Evolutionary conservation across 495 filamentous ascomycete genomes (phyloP), one percentile per base, ranked within the genome.

Genomic region (Amphirosellinia nigrospora): DNA sequence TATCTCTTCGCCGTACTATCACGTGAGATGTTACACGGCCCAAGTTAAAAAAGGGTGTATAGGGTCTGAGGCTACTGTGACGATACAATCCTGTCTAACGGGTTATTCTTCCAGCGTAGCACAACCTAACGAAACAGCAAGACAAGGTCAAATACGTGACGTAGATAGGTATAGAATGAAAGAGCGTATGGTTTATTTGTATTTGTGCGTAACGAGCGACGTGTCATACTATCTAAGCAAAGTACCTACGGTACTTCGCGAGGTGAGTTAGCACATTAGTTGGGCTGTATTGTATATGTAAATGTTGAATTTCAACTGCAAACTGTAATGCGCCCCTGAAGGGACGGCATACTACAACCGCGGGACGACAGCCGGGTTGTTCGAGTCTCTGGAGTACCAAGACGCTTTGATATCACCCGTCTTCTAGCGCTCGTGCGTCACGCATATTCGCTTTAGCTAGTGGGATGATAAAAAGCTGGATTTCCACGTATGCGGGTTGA

Each of bases 281-380:
- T 61, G n/a, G 36, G 16, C 23, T 61, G 3, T 23, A 41, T 26
- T 61, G 34, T 21, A 13, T 60, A n/a, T 58, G 21, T 16, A n/a
- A 48, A 48, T 63, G 39, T 63, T 26, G 13, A 64, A 50, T 36
- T 23, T 50, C 30, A 64, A 64, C 50, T 64, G 28, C 61, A 50
- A 53, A 30, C 21, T 39, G 63, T 34, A 65, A 53, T 39, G 46
- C 9, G 10, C 30, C 50, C 61, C 26, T 23, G 36, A 34, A 60
- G 36, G 9, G 58, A 65, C 16, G 32, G 28, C 32, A 30, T 53
- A 26, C n/a, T 21, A 34, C 34, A 45, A 41, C 46, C 34, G 46
- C n/a, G 63, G 28, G 30, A 50, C 19, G 39, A 62, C 10, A n/a
- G 58, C n/a, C 32, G 19, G 34, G 16, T 65, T 34, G 63, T n/a